phyloP scores from a whole-genome alignment of 2,329 filamentous ascomycete species.

The Neonectria ditissima region DNA sequence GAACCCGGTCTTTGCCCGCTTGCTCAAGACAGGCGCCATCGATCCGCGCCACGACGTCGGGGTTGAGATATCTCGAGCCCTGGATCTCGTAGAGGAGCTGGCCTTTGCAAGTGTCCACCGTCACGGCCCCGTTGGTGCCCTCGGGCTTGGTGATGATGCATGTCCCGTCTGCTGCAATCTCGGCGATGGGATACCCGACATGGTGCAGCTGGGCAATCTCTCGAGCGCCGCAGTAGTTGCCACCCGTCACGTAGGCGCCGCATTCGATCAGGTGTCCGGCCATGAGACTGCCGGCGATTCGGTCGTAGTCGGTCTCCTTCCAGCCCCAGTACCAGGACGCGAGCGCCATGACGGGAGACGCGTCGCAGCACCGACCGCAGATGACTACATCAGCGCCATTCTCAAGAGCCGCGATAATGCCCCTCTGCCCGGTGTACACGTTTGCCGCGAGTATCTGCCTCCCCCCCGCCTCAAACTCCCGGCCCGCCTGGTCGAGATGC shows the following conservation, averaged over 20 bases:
- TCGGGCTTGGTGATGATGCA: constrained; percentile 63
- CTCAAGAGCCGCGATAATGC: constrained; percentile 53
- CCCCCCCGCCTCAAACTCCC: constrained; percentile 10
- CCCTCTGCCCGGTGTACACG: constrained; percentile 63
- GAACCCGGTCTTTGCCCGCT: constrained; percentile 38
- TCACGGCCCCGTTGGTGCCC: constrained; percentile 55
- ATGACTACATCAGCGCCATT: constrained; percentile 57
- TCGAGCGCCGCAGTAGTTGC: constrained; percentile 61
- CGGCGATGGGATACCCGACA: constrained; percentile 60
- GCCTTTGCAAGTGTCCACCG: constrained; percentile 44
- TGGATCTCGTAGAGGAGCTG: constrained; percentile 59
- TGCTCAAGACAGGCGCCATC: constrained; percentile 53
- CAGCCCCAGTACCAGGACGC: constrained; percentile 63
- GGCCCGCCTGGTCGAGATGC: constrained; percentile 30
- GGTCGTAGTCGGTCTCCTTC: constrained; percentile 57
- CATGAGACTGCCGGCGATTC: constrained; percentile 59
- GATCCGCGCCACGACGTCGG: constrained; percentile 54
- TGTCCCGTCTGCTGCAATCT: constrained; percentile 58
- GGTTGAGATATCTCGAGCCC: constrained; percentile 55
- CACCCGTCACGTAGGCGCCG: constrained; percentile 62
- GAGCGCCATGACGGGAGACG: constrained; percentile 62
- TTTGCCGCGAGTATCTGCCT: constrained; percentile 48
- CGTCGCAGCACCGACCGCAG: constrained; percentile 58
- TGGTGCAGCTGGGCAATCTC: constrained; percentile 36
- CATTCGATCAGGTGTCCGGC: constrained; percentile 65